Conservation (phyloP, 345 rosid genomes). For the Gossypium sturtianum region DNA sequence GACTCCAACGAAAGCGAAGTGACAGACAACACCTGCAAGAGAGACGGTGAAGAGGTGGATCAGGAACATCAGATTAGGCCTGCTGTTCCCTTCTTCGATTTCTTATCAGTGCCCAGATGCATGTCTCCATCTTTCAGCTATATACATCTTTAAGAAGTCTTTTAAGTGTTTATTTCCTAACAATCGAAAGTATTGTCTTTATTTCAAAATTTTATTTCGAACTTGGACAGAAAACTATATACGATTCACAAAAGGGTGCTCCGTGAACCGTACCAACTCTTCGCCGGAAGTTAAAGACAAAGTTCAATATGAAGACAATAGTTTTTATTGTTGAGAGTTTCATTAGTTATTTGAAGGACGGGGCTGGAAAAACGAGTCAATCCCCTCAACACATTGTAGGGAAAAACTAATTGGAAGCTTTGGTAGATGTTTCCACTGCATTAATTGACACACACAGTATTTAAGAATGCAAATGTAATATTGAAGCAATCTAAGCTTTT, state of each 20-base stretch:
- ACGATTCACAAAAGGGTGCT: too few species aligned
- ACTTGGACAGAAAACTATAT: too few species aligned
- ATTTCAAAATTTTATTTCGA: too few species aligned
- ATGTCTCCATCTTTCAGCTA: neutral
- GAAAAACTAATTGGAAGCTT: neutral
- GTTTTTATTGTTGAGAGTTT: too few species aligned
- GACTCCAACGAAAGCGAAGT: constrained; percentile 56
- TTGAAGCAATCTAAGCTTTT: neutral
- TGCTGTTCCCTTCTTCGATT: constrained; percentile 49
- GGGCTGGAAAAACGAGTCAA: too few species aligned
- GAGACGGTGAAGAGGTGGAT: constrained; percentile 47
- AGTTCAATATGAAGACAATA: too few species aligned
- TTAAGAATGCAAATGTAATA: neutral
- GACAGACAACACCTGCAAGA: constrained; percentile 30
- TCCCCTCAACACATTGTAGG: too few species aligned
- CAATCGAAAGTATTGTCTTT: too few species aligned
- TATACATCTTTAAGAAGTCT: neutral
- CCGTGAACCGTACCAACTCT: too few species aligned
- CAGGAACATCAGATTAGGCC: constrained; percentile 26
- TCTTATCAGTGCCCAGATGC: constrained; percentile 31
- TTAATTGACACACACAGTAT: neutral
- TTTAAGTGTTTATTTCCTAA: too few species aligned
- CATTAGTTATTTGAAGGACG: too few species aligned
- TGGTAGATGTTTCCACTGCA: neutral
- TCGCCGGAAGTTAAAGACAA: too few species aligned